Conservation (phyloP, 202 grass and related monocot species). For the Thinopyrum obtusiflorum region DNA sequence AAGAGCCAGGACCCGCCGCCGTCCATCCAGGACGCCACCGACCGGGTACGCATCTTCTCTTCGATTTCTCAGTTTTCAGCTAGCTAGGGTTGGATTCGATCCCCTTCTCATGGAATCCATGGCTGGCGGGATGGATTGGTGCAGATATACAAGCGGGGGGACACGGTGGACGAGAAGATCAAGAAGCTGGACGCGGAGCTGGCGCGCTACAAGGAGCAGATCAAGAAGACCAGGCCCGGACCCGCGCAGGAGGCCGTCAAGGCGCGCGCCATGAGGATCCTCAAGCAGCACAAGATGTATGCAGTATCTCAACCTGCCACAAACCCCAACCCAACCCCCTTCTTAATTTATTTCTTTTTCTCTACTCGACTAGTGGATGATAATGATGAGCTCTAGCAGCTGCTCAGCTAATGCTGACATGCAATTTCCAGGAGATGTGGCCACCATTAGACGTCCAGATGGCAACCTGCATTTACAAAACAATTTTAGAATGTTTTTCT, state of each 20-base stretch:
- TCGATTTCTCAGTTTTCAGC: neutral
- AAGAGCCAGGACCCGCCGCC: conserved; percentile 92
- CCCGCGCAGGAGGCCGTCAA: conserved; percentile 98
- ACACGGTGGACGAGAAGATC: conserved; percentile 86
- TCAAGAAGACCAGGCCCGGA: conserved; percentile 89
- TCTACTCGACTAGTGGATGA: too few species aligned
- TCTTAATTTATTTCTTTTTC: too few species aligned
- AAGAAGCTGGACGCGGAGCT: conserved; percentile 95
- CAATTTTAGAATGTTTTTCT: too few species aligned
- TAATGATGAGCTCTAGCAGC: too few species aligned
- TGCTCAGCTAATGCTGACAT: too few species aligned
- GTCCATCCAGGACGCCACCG: conserved; percentile 80
- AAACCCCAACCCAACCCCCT: too few species aligned
- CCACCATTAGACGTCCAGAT: too few species aligned
- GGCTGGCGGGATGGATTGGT: neutral
- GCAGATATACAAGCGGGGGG: conserved; percentile 88
- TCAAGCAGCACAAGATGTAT: too few species aligned
- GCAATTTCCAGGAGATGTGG: too few species aligned
- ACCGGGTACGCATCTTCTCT: conserved; percentile 32
- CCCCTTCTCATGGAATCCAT: neutral
- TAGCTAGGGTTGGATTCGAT: neutral
- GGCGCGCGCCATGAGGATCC: conserved; percentile 21
- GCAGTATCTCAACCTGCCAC: too few species aligned
- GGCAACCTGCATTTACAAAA: too few species aligned
- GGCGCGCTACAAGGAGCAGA: conserved; percentile 95